phyloP scores from a whole-genome alignment of 306 rosid species.

The Datisca glomerata region DNA sequence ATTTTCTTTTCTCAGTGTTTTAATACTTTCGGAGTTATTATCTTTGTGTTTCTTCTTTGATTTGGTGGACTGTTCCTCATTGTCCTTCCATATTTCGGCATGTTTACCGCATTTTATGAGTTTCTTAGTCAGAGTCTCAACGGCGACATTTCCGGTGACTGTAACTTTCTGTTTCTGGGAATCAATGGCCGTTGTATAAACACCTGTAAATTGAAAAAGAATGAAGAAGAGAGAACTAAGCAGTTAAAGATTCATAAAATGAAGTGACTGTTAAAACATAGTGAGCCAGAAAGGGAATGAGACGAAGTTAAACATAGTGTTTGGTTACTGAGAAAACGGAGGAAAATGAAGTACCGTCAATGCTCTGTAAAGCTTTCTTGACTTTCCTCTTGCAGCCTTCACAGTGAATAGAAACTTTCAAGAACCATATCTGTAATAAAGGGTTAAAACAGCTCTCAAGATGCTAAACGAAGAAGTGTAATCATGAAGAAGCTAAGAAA shows the following conservation, averaged over 20 bases:
- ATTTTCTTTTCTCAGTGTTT: constrained; percentile 11
- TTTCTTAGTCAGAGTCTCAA: constrained; percentile 51
- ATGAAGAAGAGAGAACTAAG: no score
- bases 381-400: constrained; percentile 86
- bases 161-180: constrained; percentile 58
- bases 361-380: constrained; percentile 63
- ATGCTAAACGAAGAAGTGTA: not conserved
- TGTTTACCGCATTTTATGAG: constrained; percentile 54
- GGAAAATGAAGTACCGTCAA: constrained; percentile 42
- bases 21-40: constrained; percentile 17
- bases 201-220: no score
- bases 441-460: not conserved
- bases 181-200: constrained; percentile 56
- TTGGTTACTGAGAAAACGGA: not conserved
- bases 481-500: not conserved
- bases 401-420: constrained; percentile 78
- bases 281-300: no score
- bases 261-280: no score
- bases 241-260: no score
- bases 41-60: constrained; percentile 22
- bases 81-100: constrained; percentile 71
- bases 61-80: constrained; percentile 27
- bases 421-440: constrained; percentile 47
- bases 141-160: constrained; percentile 48
- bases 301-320: constrained; percentile 6